Evolutionary conservation across 306 rosid genomes (phyloP).

Genomic region (Trifolium pratense): DNA sequence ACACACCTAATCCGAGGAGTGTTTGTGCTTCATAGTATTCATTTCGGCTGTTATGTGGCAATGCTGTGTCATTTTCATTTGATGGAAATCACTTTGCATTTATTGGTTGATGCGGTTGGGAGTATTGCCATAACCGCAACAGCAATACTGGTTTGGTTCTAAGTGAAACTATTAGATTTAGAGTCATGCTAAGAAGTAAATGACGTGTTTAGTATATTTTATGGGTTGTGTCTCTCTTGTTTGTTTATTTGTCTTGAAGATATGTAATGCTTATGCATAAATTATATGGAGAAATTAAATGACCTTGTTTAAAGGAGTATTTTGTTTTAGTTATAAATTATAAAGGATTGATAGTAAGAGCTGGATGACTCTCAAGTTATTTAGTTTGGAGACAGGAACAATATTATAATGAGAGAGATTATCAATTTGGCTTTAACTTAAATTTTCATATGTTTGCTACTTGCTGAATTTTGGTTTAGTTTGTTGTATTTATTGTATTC

Average conservation of each 20-base stretch:
- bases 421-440: conserved; percentile 1
- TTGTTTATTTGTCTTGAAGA: conserved; percentile 3
- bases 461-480: conserved; percentile 6
- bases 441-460: not conserved
- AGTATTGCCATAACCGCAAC: conserved; percentile 2
- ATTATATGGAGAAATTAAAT: not conserved
- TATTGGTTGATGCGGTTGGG: not conserved
- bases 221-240: not conserved
- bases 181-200: conserved; percentile 6
- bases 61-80: conserved; percentile 7
- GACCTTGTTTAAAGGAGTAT: not conserved
- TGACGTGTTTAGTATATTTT: not conserved
- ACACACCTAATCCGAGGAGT: too few species aligned
- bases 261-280: not conserved
- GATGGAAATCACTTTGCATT: not conserved
- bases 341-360: conserved; percentile 19
- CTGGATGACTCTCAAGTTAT: not conserved
- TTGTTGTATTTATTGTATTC: conserved; percentile 16
- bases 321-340: conserved; percentile 23
- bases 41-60: not conserved
- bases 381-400: conserved; percentile 12
- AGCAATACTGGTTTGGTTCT: not conserved
- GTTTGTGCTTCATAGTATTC: too few species aligned
- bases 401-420: not conserved
- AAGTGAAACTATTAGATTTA: conserved; percentile 1